Evolutionary conservation across 202 grass and related monocot genomes (phyloP), one percentile per base, ranked within the genome.

Genomic region (Carex sylvatica): DNA sequence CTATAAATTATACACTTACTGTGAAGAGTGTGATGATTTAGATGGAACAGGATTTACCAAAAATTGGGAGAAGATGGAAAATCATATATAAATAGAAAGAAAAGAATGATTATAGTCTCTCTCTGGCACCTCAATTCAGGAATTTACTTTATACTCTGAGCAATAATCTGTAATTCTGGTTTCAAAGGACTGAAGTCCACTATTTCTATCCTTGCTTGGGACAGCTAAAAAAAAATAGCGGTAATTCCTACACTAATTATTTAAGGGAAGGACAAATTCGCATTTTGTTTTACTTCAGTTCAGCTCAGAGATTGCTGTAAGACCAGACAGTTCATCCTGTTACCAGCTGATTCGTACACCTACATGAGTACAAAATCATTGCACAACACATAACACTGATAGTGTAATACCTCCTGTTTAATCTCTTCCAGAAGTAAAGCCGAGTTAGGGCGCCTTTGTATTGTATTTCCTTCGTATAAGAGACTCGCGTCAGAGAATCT

Each of bases 371-470:
- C 6, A 68, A 8, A 67, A 68, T n/a, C 12, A 38, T 15, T 15
- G 28, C 9, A 69, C 85, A 86, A 84, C 79, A 88, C n/a, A 69
- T 84, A 86, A 84, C 79, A 88, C 15, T 56, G 60, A 36, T 7
- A 70, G 9, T 47, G 9, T 1, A 47, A 42, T 75, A 85, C 86
- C 78, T 98, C 95, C 83, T 93, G 87, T 76, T 98, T 98, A 70
- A 98, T 95, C 78, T 93, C 95, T 62, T 98, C 95, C 38, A 98
- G 92, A 49, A 98, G 89, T 52, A 98, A 72, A 40, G 90, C 92
- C 42, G 95, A 89, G 67, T 95, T 95, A n/a, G 87, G 87, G 51
- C 83, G 83, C 58, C 89, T 90, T 69, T 89, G 92, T 64, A 98
- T 93, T 83, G 87, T 91, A 61, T 83, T 80, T 49, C 92, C 91